phyloP scores from a whole-genome alignment of 257 asterid genomes.

The Voacanga thouarsii region DNA sequence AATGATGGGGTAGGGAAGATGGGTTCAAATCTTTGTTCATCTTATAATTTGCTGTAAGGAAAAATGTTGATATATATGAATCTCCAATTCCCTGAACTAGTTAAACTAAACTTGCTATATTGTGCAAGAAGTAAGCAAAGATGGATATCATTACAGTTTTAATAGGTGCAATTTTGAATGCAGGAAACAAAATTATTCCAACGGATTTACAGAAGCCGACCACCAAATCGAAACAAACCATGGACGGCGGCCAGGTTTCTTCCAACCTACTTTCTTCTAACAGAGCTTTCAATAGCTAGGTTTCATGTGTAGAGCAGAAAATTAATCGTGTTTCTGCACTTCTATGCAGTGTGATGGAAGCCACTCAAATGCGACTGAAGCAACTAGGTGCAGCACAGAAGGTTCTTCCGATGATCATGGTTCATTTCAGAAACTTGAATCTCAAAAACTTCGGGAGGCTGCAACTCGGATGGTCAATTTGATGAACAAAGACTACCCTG shows the following conservation, averaged over 20 bases:
- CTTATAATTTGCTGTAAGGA: background rate
- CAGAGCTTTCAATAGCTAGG: background rate
- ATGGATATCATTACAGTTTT: background rate
- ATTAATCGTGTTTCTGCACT: background rate
- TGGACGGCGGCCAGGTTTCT: constrained; percentile 17
- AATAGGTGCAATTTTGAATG: constrained; percentile 10
- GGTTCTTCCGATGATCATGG: constrained; percentile 1
- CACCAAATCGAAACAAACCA: background rate
- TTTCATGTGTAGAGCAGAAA: background rate
- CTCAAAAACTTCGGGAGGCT: constrained; percentile 12
- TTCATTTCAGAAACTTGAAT: constrained; percentile 14
- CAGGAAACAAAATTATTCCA: constrained; percentile 15
- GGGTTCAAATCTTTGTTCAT: background rate
- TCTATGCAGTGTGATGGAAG: constrained; percentile 1
- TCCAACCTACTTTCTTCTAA: background rate
- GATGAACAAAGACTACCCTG: constrained; percentile 22
- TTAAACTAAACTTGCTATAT: background rate
- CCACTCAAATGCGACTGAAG: background rate
- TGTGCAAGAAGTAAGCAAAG: background rate
- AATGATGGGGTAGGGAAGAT: no score
- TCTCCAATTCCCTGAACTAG: background rate
- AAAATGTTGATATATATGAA: background rate
- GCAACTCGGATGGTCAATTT: constrained; percentile 5
- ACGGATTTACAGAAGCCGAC: background rate
- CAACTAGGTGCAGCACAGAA: background rate